Evolutionary conservation across 1,139 yeast genomes (phyloP).

Genomic region (Kurtzmaniella natalensis): DNA sequence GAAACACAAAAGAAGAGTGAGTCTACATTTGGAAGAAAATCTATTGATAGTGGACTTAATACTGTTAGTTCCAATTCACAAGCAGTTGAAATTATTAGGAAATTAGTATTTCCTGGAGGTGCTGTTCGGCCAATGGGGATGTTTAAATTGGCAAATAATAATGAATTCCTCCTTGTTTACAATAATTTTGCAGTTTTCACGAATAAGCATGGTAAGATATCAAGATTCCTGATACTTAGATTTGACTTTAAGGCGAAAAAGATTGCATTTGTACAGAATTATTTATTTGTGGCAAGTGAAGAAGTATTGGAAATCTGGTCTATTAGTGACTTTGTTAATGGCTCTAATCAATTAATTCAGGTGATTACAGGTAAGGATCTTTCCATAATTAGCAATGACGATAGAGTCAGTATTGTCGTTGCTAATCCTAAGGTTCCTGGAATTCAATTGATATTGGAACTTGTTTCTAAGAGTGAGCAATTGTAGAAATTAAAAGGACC

Average conservation of each 20-base stretch:
- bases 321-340: slow-evolving; percentile 47
- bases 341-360: slow-evolving; percentile 58
- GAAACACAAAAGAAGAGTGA: slow-evolving; percentile 25
- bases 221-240: slow-evolving; percentile 52
- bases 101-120: slow-evolving; percentile 26
- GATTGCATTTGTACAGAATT: slow-evolving; percentile 54
- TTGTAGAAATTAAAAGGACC: not conserved
- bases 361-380: slow-evolving; percentile 71
- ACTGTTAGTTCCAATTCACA: slow-evolving; percentile 6
- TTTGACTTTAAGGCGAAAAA: slow-evolving; percentile 60
- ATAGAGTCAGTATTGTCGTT: slow-evolving; percentile 48
- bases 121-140: slow-evolving; percentile 55
- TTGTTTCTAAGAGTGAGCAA: slow-evolving; percentile 6
- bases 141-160: slow-evolving; percentile 52
- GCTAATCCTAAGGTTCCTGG: slow-evolving; percentile 71
- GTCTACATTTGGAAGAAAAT: slow-evolving; percentile 26
- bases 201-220: slow-evolving; percentile 61
- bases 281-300: slow-evolving; percentile 58
- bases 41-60: slow-evolving; percentile 2
- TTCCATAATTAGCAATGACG: slow-evolving; percentile 37
- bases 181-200: slow-evolving; percentile 70
- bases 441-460: slow-evolving; percentile 50
- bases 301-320: slow-evolving; percentile 71
- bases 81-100: slow-evolving; percentile 31
- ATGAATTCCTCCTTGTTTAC: slow-evolving; percentile 61